Evolutionary conservation across 164 flowering plant species (phyloP).

Genomic region (Berberis vulgaris): DNA sequence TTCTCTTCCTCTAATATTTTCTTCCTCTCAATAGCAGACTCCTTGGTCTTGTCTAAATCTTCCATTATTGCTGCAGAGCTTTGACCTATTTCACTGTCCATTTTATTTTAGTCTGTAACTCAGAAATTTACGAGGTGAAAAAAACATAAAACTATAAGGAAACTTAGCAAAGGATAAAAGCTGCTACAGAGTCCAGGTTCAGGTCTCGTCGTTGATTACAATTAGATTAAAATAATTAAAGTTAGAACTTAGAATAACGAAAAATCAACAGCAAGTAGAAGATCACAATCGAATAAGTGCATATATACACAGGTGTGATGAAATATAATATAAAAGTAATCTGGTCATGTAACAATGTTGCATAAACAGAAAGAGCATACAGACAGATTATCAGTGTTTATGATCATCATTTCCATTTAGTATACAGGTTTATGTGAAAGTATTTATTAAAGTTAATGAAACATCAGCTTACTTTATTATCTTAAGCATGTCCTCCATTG

Average conservation of each 20-base stretch:
- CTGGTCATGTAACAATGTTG: too few species aligned
- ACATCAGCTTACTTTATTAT: constrained; percentile 41
- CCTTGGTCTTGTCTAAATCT: constrained; percentile 70
- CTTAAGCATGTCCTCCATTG: constrained; percentile 65
- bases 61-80: constrained; percentile 52
- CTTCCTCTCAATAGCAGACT: constrained; percentile 50
- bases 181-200: too few species aligned
- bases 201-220: neutral
- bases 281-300: neutral
- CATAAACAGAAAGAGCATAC: too few species aligned
- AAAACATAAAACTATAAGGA: too few species aligned
- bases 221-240: neutral
- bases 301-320: neutral
- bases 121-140: too few species aligned
- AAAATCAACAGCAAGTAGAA: neutral
- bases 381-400: too few species aligned
- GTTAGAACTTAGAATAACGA: neutral
- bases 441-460: neutral
- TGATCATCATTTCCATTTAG: too few species aligned
- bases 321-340: too few species aligned
- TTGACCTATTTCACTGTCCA: constrained; percentile 22
- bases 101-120: too few species aligned
- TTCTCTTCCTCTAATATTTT: constrained; percentile 64
- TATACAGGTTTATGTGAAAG: neutral
- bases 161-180: too few species aligned